A percentile compares a stretch with the other conserved stretches of the same genome.
Evolutionary conservation across 768 basidiomycete species (phyloP).

Genomic region (Candolleomyces aberdarensis): DNA sequence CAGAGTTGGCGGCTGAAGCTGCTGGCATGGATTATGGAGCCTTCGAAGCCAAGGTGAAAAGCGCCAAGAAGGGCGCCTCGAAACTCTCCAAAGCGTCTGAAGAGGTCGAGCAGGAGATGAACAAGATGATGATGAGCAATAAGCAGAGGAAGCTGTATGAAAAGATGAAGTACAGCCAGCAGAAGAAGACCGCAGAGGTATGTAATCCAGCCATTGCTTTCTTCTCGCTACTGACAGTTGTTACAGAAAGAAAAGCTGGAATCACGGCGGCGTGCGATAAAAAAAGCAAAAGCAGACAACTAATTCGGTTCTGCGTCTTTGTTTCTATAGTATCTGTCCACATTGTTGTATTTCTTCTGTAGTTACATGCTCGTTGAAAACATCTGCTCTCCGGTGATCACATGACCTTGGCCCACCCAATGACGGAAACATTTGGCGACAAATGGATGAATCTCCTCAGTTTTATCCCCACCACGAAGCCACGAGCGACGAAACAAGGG

Average conservation of each 20-base stretch:
- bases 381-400: not conserved
- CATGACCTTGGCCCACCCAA: not conserved
- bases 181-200: constrained; percentile 78
- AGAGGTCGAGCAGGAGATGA: constrained; percentile 76
- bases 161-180: constrained; percentile 85
- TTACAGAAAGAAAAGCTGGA: constrained; percentile 59
- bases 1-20: constrained; percentile 90
- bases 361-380: not conserved
- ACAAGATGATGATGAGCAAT: constrained; percentile 98
- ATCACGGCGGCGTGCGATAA: constrained; percentile 51
- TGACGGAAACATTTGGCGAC: too few species aligned
- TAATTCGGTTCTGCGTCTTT: not conserved
- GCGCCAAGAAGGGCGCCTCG: constrained; percentile 45
- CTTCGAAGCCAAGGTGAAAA: constrained; percentile 75
- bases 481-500: not conserved
- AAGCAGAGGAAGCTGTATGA: constrained; percentile 92
- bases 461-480: too few species aligned
- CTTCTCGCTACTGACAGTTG: constrained; percentile 2
- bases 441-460: too few species aligned
- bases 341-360: not conserved
- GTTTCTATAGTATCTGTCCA: not conserved
- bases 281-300: constrained; percentile 46
- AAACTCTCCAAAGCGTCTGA: constrained; percentile 25
- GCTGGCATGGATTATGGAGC: constrained; percentile 76
- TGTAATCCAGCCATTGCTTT: constrained; percentile 21